These are phyloP conservation scores for Pythium utonaiense DNA, from an alignment of 352 stramenopile species.

Conservation along the genomic window DNA sequence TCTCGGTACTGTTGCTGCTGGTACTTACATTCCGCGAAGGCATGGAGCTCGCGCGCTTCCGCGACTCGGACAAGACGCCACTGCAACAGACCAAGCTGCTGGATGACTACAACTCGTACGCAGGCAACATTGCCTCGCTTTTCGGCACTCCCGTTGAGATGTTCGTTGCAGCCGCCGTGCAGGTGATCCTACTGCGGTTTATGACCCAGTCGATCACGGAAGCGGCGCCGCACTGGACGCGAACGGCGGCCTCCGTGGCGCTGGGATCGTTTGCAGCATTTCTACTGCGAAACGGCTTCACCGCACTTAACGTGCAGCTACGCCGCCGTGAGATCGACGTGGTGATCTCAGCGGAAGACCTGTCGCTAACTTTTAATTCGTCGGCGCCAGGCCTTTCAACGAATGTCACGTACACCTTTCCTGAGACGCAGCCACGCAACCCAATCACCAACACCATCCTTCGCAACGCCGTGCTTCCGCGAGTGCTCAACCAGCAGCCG, in stretches of 20 bases:
- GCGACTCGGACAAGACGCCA: background rate
- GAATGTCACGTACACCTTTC: background rate
- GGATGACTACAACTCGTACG: background rate
- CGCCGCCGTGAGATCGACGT: background rate
- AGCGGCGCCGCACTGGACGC: background rate
- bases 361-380: background rate
- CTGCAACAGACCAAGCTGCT: background rate
- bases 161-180: background rate
- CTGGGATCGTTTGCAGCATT: background rate
- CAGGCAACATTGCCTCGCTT: background rate
- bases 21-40: background rate
- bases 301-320: background rate
- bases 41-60: background rate
- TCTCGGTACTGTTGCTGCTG: background rate
- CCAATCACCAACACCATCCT: slow-evolving; percentile 6
- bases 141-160: background rate
- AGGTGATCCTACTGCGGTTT: background rate
- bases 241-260: background rate
- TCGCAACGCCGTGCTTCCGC: background rate
- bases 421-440: slow-evolving; percentile 3
- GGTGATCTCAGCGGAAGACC: background rate
- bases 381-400: background rate
- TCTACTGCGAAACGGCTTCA: background rate
- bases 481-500: background rate
- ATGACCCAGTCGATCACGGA: background rate